Evolutionary conservation across 2,329 filamentous ascomycete genomes (phyloP).

Genomic region (Epichloe scottii): DNA sequence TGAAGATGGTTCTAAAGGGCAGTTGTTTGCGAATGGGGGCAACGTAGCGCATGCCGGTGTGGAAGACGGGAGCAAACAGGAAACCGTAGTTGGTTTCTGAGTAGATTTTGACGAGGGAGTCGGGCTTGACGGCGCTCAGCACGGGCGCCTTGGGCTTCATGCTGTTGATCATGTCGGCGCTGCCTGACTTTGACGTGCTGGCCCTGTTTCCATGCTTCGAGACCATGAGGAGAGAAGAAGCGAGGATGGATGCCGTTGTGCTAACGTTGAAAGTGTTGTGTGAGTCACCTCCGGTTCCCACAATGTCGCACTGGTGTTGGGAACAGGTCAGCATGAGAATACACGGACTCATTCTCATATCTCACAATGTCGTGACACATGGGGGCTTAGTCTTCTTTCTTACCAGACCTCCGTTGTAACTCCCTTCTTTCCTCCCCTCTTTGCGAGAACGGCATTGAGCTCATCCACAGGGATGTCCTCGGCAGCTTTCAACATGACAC

Average conservation of each 20-base stretch:
- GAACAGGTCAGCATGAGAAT: conserved; percentile 6
- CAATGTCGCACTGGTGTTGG: conserved; percentile 62
- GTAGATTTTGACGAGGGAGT: conserved; percentile 62
- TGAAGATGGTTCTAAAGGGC: conserved; percentile 95
- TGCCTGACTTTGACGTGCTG: conserved; percentile 89
- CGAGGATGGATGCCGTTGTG: conserved; percentile 86
- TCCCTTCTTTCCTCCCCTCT: conserved; percentile 52
- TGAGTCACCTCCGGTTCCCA: conserved; percentile 89
- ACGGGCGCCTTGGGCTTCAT: conserved; percentile 61
- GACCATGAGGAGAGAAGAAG: conserved; percentile 70
- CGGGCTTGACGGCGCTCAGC: conserved; percentile 60
- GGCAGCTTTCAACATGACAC: conserved; percentile 72
- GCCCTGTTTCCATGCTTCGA: conserved; percentile 95
- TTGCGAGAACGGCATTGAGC: conserved; percentile 48
- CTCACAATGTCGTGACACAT: not conserved
- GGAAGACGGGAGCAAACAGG: conserved; percentile 90
- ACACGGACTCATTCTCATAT: not conserved
- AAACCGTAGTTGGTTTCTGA: conserved; percentile 80
- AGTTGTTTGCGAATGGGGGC: conserved; percentile 76
- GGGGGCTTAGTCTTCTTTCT: conserved; percentile 16
- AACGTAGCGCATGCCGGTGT: conserved; percentile 86
- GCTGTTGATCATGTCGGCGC: conserved; percentile 75
- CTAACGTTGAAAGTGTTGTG: conserved; percentile 98
- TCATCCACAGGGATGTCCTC: conserved; percentile 53
- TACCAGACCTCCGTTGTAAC: conserved; percentile 74